phyloP scores from a whole-genome alignment of 768 basidiomycete species.

The Phaeolepiota aurea region DNA sequence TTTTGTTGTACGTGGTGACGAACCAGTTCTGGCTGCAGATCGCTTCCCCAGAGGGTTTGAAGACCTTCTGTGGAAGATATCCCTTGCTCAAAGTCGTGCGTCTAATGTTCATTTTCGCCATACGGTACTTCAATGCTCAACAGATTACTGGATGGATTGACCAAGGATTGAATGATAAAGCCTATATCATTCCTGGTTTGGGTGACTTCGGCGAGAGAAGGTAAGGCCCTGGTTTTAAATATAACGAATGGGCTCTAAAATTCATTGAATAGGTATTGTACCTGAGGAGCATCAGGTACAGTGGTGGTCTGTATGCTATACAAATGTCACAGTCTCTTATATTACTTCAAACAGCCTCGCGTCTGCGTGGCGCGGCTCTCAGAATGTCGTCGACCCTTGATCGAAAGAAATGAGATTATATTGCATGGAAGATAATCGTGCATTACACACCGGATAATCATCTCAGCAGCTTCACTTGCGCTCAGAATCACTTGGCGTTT shows the following conservation, averaged over 20 bases:
- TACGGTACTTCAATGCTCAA: neutral
- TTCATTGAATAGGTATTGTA: neutral
- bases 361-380: constrained; percentile 73
- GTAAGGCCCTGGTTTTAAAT: too few species aligned
- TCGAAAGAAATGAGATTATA: neutral
- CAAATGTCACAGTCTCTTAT: too few species aligned
- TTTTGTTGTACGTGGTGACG: neutral
- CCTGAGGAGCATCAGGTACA: neutral
- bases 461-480: constrained; percentile 94
- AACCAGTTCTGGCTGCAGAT: constrained; percentile 42
- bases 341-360: constrained; percentile 59
- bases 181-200: constrained; percentile 89
- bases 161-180: constrained; percentile 82
- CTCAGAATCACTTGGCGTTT: constrained; percentile 93
- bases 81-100: constrained; percentile 73
- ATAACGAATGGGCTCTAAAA: neutral
- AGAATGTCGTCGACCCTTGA: constrained; percentile 90
- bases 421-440: neutral
- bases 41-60: constrained; percentile 84
- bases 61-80: constrained; percentile 67
- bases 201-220: constrained; percentile 96
- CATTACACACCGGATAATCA: constrained; percentile 80
- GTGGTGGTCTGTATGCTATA: too few species aligned
- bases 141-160: constrained; percentile 97
- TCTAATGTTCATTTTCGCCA: constrained; percentile 7